phyloP scores from a whole-genome alignment of 2,329 filamentous ascomycete species.

The Westerdykella aurantiaca region DNA sequence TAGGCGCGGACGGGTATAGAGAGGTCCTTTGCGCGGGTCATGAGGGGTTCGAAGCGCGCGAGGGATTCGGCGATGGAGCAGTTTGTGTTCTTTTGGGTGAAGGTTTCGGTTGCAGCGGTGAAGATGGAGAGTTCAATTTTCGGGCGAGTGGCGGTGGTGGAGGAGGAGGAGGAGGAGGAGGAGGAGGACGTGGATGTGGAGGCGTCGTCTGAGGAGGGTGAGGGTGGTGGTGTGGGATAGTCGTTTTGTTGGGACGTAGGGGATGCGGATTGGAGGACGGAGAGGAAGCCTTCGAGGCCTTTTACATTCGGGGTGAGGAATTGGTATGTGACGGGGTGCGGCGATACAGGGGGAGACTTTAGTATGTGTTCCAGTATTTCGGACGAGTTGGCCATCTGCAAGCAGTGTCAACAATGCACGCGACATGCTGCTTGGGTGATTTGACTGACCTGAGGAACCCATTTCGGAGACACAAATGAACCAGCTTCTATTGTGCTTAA shows the following conservation, averaged over 20 bases:
- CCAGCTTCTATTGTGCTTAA: slow-evolving; percentile 72
- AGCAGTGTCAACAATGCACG: slow-evolving; percentile 46
- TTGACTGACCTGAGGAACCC: slow-evolving; percentile 66
- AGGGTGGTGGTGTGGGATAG: slow-evolving; percentile 44
- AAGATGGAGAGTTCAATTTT: slow-evolving; percentile 68
- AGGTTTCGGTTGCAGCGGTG: slow-evolving; percentile 73
- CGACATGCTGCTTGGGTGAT: slow-evolving; percentile 39
- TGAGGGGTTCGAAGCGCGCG: slow-evolving; percentile 63
- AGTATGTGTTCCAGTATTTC: slow-evolving; percentile 67
- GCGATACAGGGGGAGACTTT: slow-evolving; percentile 50
- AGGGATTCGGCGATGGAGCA: slow-evolving; percentile 71
- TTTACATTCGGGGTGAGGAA: slow-evolving; percentile 75
- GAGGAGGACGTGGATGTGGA: slow-evolving; percentile 39
- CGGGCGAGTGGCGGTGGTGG: slow-evolving; percentile 5
- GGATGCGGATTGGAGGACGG: slow-evolving; percentile 34
- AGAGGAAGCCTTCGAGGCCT: slow-evolving; percentile 60
- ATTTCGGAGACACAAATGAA: slow-evolving; percentile 77
- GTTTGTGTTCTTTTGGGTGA: slow-evolving; percentile 77
- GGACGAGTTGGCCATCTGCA: slow-evolving; percentile 71
- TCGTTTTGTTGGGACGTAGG: slow-evolving; percentile 33
- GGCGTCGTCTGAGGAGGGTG: slow-evolving; percentile 31
- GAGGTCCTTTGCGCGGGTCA: slow-evolving; percentile 58
- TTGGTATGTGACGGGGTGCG: slow-evolving; percentile 61
- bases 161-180: slow-evolving; percentile 19
- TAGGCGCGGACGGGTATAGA: slow-evolving; percentile 69